Percentiles rank a stretch among this genome's conserved stretches.
Evolutionary conservation across 2,329 filamentous ascomycete genomes (phyloP).

Genomic region (Fusarium longipes): DNA sequence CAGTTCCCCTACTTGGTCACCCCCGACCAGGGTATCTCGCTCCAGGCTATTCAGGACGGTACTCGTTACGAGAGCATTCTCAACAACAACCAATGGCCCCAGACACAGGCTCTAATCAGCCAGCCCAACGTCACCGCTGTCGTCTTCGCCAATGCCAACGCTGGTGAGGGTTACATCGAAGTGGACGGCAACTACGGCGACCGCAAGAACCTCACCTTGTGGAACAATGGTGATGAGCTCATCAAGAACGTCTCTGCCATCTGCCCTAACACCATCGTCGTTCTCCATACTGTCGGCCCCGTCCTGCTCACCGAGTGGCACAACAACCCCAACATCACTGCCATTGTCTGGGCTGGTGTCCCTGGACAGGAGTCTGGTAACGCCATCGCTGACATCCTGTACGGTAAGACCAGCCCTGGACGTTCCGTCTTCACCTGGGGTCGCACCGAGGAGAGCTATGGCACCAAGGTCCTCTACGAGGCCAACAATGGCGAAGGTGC

Average conservation of each 20-base stretch:
- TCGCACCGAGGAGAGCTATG: constrained; percentile 73
- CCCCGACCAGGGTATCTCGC: constrained; percentile 76
- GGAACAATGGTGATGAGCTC: constrained; percentile 82
- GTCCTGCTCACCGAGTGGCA: constrained; percentile 82
- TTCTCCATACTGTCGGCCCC: constrained; percentile 87
- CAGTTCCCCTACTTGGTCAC: constrained; percentile 82
- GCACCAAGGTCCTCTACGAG: constrained; percentile 72
- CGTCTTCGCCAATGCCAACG: constrained; percentile 89
- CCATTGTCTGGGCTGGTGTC: constrained; percentile 83
- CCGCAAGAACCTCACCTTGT: constrained; percentile 91
- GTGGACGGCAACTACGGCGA: constrained; percentile 89
- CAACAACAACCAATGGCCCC: constrained; percentile 70
- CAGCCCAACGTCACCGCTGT: constrained; percentile 77
- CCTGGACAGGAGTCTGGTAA: constrained; percentile 88
- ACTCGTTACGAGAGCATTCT: constrained; percentile 73
- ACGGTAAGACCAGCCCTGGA: constrained; percentile 81
- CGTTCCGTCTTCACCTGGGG: constrained; percentile 87
- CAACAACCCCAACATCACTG: constrained; percentile 81
- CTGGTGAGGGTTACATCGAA: constrained; percentile 87
- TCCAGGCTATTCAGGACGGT: constrained; percentile 69
- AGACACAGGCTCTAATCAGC: constrained; percentile 70
- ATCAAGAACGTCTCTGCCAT: constrained; percentile 82
- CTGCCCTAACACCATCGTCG: constrained; percentile 90
- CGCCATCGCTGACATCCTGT: constrained; percentile 83
- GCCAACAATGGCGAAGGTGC: constrained; percentile 74